Conservation (phyloP, 495 filamentous ascomycete species). For the Penicillium paxilli region DNA sequence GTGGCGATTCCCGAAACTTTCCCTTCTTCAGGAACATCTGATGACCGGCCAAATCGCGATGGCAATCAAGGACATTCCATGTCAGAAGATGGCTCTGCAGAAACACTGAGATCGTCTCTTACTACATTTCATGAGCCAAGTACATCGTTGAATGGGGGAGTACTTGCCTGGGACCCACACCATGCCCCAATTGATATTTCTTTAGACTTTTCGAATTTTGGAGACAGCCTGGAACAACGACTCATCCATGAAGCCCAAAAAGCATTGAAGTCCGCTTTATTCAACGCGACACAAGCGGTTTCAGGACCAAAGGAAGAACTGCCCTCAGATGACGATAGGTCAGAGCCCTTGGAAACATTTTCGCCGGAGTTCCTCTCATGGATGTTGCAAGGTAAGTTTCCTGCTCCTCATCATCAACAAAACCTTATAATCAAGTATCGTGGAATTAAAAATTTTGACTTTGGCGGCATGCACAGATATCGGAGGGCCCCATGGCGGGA, state of each 20-base stretch:
- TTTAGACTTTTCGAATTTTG: background rate
- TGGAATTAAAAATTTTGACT: background rate
- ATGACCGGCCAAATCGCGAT: background rate
- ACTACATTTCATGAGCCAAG: background rate
- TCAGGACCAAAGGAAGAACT: background rate
- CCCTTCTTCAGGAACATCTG: background rate
- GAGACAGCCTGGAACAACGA: background rate
- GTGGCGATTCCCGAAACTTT: background rate
- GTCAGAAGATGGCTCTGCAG: background rate
- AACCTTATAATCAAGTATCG: background rate
- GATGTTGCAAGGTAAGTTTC: conserved; percentile 24
- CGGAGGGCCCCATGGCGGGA: conserved; percentile 14
- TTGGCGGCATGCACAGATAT: conserved; percentile 13
- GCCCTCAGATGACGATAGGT: background rate
- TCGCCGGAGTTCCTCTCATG: conserved; percentile 19
- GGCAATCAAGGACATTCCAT: background rate
- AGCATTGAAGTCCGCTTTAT: background rate
- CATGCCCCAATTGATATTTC: background rate
- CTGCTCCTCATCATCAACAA: background rate
- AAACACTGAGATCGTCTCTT: background rate
- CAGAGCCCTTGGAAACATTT: background rate
- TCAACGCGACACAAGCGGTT: background rate
- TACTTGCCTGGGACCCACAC: background rate
- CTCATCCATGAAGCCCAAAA: conserved; percentile 3
- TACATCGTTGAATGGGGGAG: background rate